A percentile compares a stretch with the other conserved stretches of the same genome.
Conservation (phyloP, 1,139 yeast genomes). For the Hyphopichia fennica region DNA sequence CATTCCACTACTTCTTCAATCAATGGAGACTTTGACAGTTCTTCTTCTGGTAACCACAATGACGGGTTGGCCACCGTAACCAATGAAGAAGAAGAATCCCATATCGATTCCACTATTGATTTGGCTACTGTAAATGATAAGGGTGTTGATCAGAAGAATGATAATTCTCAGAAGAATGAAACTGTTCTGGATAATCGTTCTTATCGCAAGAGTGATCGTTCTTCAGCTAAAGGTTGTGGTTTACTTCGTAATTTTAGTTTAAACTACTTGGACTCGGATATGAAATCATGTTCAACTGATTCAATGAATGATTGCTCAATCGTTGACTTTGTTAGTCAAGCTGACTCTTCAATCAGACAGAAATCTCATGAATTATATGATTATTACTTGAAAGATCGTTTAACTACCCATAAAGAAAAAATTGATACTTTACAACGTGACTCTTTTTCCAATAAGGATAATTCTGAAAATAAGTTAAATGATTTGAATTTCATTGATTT, state of each 20-base stretch:
- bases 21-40: conserved; percentile 1
- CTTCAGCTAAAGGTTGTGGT: too few relatives aligned
- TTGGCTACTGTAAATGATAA: background rate
- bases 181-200: too few relatives aligned
- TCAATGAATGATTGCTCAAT: too few relatives aligned
- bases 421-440: background rate
- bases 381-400: background rate
- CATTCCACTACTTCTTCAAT: conserved; percentile 21
- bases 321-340: background rate
- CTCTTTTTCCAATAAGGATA: too few relatives aligned
- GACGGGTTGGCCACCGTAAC: conserved; percentile 2
- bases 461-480: too few relatives aligned
- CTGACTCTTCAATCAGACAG: background rate
- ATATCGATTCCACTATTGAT: conserved; percentile 5
- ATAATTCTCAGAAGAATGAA: background rate
- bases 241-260: too few relatives aligned
- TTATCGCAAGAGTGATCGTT: too few relatives aligned
- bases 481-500: conserved; percentile 2
- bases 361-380: background rate
- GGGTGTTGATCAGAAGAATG: too few relatives aligned
- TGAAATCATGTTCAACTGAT: too few relatives aligned
- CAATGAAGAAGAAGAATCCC: conserved; percentile 4
- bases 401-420: background rate
- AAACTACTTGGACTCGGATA: too few relatives aligned
- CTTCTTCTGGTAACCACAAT: too few relatives aligned